These are phyloP conservation scores for Lathyrus oleraceus DNA, from an alignment of 306 rosid species.

Conservation along the genomic window DNA sequence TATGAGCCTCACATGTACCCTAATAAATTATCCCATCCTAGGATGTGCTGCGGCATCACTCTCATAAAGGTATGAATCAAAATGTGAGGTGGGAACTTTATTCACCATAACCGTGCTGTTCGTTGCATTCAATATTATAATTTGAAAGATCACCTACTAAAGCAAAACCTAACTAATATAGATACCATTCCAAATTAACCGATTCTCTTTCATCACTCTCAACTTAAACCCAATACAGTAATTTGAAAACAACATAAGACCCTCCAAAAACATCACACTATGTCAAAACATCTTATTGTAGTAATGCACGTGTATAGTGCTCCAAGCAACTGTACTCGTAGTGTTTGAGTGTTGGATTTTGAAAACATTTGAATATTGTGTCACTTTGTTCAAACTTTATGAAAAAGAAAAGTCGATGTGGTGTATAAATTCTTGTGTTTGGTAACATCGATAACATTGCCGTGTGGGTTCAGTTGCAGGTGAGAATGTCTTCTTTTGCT, in stretches of 20 bases:
- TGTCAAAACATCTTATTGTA: neutral
- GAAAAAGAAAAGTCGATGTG: constrained; percentile 23
- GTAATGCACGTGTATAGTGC: constrained; percentile 6
- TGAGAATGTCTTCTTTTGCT: constrained; percentile 22
- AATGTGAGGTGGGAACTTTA: constrained; percentile 34
- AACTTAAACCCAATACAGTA: constrained; percentile 26
- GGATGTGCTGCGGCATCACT: constrained; percentile 20
- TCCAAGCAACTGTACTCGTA: neutral
- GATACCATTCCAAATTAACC: constrained; percentile 8
- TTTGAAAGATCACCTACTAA: constrained; percentile 41
- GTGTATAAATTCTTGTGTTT: constrained; percentile 1
- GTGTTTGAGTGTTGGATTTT: neutral
- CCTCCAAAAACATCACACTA: constrained; percentile 8
- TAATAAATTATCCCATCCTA: constrained; percentile 3
- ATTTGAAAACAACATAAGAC: constrained; percentile 39
- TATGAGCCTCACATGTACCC: neutral
- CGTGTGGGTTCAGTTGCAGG: constrained; percentile 18
- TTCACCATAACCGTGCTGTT: constrained; percentile 24
- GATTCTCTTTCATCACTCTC: constrained; percentile 10
- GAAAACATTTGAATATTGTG: constrained; percentile 1
- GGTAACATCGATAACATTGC: constrained; percentile 30
- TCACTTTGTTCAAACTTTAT: constrained; percentile 22
- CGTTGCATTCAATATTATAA: constrained; percentile 36
- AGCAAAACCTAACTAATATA: constrained; percentile 38
- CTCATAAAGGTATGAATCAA: constrained; percentile 28